Percentiles rank a stretch among this genome's conserved stretches.
These are phyloP conservation scores for Candida verbasci DNA, from an alignment of 805 yeast genomes.

Conservation along the genomic window DNA sequence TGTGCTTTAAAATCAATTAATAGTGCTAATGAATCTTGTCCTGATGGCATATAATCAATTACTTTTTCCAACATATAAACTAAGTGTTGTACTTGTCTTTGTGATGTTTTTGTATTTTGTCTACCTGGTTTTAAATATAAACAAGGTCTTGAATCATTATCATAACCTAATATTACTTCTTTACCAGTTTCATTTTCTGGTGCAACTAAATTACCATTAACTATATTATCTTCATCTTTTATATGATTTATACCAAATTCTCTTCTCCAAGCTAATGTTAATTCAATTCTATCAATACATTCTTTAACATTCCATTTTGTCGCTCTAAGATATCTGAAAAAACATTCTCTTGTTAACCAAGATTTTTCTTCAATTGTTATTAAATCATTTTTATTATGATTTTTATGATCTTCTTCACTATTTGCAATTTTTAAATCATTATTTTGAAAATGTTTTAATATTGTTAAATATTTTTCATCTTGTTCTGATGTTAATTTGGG, in stretches of 20 bases:
- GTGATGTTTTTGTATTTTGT: constrained; percentile 88
- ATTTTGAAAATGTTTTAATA: constrained; percentile 58
- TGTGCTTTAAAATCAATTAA: constrained; percentile 89
- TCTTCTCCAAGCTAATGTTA: constrained; percentile 88
- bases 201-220: constrained; percentile 51
- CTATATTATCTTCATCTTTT: constrained; percentile 40
- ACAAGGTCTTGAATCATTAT: constrained; percentile 87
- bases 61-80: constrained; percentile 91
- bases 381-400: constrained; percentile 24
- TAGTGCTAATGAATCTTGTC: constrained; percentile 90
- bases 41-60: constrained; percentile 92
- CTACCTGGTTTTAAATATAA: constrained; percentile 89
- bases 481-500: constrained; percentile 51
- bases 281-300: constrained; percentile 69
- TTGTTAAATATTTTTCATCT: constrained; percentile 53
- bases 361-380: constrained; percentile 58
- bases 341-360: constrained; percentile 92
- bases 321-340: constrained; percentile 86
- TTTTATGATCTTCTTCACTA: constrained; percentile 45
- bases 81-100: constrained; percentile 91
- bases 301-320: constrained; percentile 81
- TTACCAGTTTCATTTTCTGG: constrained; percentile 89
- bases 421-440: constrained; percentile 47
- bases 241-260: constrained; percentile 65
- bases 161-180: constrained; percentile 86